Base-by-base conservation (phyloP, 306 rosid species). In the Inga leiocalycina region DNA sequence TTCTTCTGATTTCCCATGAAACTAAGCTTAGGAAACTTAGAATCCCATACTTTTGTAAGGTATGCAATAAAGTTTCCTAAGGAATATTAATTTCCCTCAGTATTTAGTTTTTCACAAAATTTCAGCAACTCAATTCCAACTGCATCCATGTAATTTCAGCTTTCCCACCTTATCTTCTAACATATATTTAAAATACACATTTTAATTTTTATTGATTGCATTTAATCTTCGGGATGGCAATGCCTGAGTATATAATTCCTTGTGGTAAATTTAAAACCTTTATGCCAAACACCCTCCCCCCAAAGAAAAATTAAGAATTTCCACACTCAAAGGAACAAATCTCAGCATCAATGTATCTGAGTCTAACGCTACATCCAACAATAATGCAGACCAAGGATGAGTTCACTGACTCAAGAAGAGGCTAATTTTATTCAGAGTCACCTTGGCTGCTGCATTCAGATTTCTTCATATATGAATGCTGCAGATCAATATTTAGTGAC, bases 401-500 rank as follows among this genome's bases (percentile, higher is more conserved):
- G 30, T 30, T 20, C 49, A 37, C 12, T 13, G 13, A 35, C 68
- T 54, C 49, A 39, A 54, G 35, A 56, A 67, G 30, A 35, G 79
- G 68, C 24, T 35, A 19, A 8, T 10, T 75, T 52, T 35, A 34
- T 34, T 75, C 20, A 39, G 48, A 37, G 51, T 20, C 68, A 75
- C 79, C 67, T 75, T 75, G 35, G 15, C 35, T 54, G 66, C 37
- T 37, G 69, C 69, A 56, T 11, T 20, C 24, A 56, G 68, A 49
- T 37, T 54, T 17, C 14, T 12, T 59, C 56, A 41, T n/a, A 24
- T 22, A 76, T 57, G 27, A 22, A 14, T 37, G 43, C 51, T 51
- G 51, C 69, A 61, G 69, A 71, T 78, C 82, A 71, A 64, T 74
- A 72, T 62, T 70, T 49, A 67, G 54, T 10, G 41, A 48, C 46